Evolutionary conservation across 2,329 filamentous ascomycete species (phyloP).

Genomic region (Parafenestella ontariensis): DNA sequence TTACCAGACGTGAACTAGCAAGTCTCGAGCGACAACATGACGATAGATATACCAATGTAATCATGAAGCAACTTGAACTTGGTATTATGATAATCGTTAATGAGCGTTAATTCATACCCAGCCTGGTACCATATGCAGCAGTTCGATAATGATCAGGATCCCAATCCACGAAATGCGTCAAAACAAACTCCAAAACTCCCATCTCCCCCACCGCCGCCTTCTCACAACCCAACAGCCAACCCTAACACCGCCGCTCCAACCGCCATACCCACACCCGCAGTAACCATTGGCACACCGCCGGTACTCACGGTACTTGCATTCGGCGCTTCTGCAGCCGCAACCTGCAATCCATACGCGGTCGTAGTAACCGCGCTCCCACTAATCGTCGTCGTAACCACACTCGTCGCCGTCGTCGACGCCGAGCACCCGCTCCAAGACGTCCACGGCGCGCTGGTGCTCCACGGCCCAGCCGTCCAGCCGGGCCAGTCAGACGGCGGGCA

Average conservation of each 20-base stretch:
- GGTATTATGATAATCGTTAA: background rate
- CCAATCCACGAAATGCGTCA: background rate
- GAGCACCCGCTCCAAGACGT: slow-evolving; percentile 45
- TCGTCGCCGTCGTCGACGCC: slow-evolving; percentile 41
- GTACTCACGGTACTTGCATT: slow-evolving; percentile 2
- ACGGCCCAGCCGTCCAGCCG: slow-evolving; percentile 46
- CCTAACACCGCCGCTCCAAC: slow-evolving; percentile 33
- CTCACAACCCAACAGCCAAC: slow-evolving; percentile 30
- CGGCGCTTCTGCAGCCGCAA: slow-evolving; percentile 39
- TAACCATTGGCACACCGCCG: slow-evolving; percentile 18
- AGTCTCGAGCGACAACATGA: background rate
- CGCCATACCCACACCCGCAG: slow-evolving; percentile 24
- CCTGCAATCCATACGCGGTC: slow-evolving; percentile 42
- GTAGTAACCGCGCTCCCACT: slow-evolving; percentile 28
- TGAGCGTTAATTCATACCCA: background rate
- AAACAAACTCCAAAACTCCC: background rate
- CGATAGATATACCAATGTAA: slow-evolving; percentile 24
- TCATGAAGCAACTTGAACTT: slow-evolving; percentile 11
- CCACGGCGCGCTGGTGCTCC: slow-evolving; percentile 47
- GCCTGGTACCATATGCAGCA: background rate
- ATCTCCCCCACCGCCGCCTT: background rate
- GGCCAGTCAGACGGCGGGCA: slow-evolving; percentile 46
- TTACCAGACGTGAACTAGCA: slow-evolving; percentile 83
- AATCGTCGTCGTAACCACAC: slow-evolving; percentile 37
- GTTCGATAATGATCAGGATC: background rate